Evolutionary conservation across 805 yeast genomes (phyloP), one percentile per base, ranked within the genome.

Genomic region (Starmerella sirachaensis): DNA sequence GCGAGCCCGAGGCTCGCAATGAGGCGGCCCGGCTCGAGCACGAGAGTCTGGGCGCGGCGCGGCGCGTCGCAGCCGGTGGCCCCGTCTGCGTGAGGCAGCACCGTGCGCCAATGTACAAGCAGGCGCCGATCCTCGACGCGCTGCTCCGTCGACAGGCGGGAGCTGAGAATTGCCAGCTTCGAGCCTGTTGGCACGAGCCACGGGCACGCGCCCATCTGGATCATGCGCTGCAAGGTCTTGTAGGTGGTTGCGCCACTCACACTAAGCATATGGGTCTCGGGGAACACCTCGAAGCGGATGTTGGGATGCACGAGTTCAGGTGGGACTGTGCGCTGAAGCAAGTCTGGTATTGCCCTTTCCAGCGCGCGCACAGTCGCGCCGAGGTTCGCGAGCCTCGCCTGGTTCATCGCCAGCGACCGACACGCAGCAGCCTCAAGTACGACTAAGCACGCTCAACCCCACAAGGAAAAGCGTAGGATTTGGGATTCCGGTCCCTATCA

Each of bases 181-280:
- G 58, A 43, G 21, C 46, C 42, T 4, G 46, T 48, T 11, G 61
- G 59, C 13, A 58, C 45, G 22, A 57, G 47, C 35, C 57, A 40
- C 11, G 52, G 46, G 12, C 52, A 40, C 23, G 50, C 51, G 9
- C 47, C 42, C 28, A 52, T 33, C 35, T 56, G 61, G 16, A 57
- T 40, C 28, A 54, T 42, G 35, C 48, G 46, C 35, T 51, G 47
- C 11, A 51, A 39, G 11, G 57, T 46, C 13, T 35, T 38, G 42
- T 56, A 57, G 11, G 56, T 47, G 3, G 41, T 37, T 16, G 46
- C 27, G n/a, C 62, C 62, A 25, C 36, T 38, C 21, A 56, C 52
- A 14, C 41, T 38, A 12, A 58, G 49, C 33, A 44, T 45, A 30
- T 50, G 57, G 7, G 53, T 37, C 36, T 51, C 58, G 21, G 61